Evolutionary conservation across 2,329 filamentous ascomycete genomes (phyloP).

Genomic region (Acephala macrosclerotiorum): DNA sequence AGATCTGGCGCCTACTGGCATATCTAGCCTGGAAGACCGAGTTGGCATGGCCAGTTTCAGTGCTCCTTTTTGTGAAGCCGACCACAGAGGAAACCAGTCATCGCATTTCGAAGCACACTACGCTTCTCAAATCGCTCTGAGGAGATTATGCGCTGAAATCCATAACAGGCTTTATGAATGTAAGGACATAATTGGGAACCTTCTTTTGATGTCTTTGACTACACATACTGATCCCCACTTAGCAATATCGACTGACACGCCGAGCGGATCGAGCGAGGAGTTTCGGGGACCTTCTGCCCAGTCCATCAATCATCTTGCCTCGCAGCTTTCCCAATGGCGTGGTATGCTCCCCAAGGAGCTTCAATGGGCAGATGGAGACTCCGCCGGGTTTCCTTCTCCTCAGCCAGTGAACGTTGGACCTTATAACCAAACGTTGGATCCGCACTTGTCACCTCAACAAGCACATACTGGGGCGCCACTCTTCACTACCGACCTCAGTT

Average conservation of each 20-base stretch:
- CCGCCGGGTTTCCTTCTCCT: conserved; percentile 50
- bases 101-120: conserved; percentile 66
- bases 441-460: conserved; percentile 32
- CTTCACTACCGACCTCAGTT: conserved; percentile 56
- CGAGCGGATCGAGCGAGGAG: conserved; percentile 23
- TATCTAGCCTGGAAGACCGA: conserved; percentile 59
- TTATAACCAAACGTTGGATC: conserved; percentile 37
- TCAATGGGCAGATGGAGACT: conserved; percentile 63
- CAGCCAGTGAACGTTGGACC: conserved; percentile 39
- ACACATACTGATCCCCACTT: conserved; percentile 17
- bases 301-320: conserved; percentile 58
- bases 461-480: conserved; percentile 44
- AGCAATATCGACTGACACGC: conserved; percentile 32
- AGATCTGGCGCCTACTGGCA: conserved; percentile 61
- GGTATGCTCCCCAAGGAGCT: conserved; percentile 60
- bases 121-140: conserved; percentile 64
- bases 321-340: conserved; percentile 65
- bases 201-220: background rate
- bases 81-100: conserved; percentile 55
- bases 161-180: conserved; percentile 59
- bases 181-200: conserved; percentile 40
- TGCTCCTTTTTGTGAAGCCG: conserved; percentile 54
- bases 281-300: conserved; percentile 40
- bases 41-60: conserved; percentile 63
- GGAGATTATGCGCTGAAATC: conserved; percentile 59